Percentiles rank a stretch among this genome's conserved stretches.
phyloP scores from a whole-genome alignment of 805 yeast species.

The Pichia occidentalis region DNA sequence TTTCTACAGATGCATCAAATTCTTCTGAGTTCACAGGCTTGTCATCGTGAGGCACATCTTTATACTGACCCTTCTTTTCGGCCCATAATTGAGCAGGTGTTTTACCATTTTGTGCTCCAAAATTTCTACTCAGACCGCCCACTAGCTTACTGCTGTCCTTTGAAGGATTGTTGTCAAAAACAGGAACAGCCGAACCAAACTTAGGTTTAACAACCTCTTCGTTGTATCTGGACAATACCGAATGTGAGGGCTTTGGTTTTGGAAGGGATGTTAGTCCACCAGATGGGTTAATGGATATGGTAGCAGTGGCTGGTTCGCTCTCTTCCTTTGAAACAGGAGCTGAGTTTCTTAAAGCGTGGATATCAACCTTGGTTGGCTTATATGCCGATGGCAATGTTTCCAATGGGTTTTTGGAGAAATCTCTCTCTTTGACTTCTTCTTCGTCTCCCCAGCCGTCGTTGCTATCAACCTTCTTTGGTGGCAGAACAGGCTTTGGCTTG shows the following conservation, averaged over 20 bases:
- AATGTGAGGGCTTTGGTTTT: conserved; percentile 47
- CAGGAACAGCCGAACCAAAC: conserved; percentile 32
- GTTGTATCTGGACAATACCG: conserved; percentile 44
- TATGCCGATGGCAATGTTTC: conserved; percentile 55
- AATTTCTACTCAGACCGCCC: conserved; percentile 56
- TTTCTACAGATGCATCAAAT: conserved; percentile 15
- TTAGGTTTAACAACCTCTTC: conserved; percentile 31
- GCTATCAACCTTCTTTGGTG: conserved; percentile 16
- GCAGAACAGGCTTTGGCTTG: conserved; percentile 9
- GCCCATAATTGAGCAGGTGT: conserved; percentile 97
- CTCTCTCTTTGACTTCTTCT: conserved; percentile 49
- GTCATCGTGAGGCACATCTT: conserved; percentile 32
- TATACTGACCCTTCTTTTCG: conserved; percentile 69
- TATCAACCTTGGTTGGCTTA: conserved; percentile 58
- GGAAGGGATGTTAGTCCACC: conserved; percentile 54
- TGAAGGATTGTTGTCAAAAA: conserved; percentile 25
- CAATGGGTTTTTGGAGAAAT: conserved; percentile 43
- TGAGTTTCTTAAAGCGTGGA: conserved; percentile 42
- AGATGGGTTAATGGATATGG: conserved; percentile 39
- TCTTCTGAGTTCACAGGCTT: conserved; percentile 27
- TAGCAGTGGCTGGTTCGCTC: conserved; percentile 34
- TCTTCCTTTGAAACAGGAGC: conserved; percentile 27
- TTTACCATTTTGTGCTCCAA: conserved; percentile 67
- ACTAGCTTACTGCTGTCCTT: conserved; percentile 40
- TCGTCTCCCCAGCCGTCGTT: conserved; percentile 71